Percentiles rank a stretch among this genome's conserved stretches.
Conservation (phyloP, 108 stramenopile species). For the Fragilariopsis cylindrus region DNA sequence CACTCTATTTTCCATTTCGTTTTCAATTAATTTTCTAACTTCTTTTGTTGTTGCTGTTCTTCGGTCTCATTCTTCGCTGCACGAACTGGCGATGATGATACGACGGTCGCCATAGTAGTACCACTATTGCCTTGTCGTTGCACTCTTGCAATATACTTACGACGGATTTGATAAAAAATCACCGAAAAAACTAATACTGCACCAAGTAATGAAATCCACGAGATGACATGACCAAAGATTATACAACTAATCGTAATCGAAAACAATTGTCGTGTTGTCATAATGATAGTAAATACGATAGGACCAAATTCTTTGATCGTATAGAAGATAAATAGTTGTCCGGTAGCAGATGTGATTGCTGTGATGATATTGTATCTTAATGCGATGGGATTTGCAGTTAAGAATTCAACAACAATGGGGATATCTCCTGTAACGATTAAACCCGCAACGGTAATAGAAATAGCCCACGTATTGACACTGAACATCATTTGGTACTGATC, state of each 20-base stretch:
- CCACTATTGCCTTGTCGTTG: background rate
- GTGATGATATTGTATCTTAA: constrained; percentile 93
- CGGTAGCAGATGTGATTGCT: constrained; percentile 93
- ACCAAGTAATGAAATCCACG: constrained; percentile 67
- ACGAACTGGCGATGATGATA: too few species aligned
- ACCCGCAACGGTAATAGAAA: constrained; percentile 88
- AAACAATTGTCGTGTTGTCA: constrained; percentile 97
- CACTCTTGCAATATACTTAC: constrained; percentile 50
- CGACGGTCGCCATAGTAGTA: background rate
- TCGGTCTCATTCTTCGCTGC: too few species aligned
- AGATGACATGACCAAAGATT: constrained; percentile 90
- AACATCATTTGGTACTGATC: constrained; percentile 99
- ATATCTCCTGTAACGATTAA: constrained; percentile 92
- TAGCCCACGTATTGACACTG: constrained; percentile 95
- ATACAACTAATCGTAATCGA: constrained; percentile 93
- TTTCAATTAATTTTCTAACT: too few species aligned
- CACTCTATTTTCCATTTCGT: too few species aligned
- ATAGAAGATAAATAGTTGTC: constrained; percentile 96
- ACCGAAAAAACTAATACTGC: constrained; percentile 92
- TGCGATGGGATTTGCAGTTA: constrained; percentile 82
- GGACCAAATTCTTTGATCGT: constrained; percentile 98
- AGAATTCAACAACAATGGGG: constrained; percentile 87
- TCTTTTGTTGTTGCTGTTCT: too few species aligned
- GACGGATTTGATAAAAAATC: constrained; percentile 90
- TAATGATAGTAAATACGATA: constrained; percentile 98